Evolutionary conservation across 73 alveolate genomes (phyloP).

Genomic region (Paramecium octaurelia): DNA sequence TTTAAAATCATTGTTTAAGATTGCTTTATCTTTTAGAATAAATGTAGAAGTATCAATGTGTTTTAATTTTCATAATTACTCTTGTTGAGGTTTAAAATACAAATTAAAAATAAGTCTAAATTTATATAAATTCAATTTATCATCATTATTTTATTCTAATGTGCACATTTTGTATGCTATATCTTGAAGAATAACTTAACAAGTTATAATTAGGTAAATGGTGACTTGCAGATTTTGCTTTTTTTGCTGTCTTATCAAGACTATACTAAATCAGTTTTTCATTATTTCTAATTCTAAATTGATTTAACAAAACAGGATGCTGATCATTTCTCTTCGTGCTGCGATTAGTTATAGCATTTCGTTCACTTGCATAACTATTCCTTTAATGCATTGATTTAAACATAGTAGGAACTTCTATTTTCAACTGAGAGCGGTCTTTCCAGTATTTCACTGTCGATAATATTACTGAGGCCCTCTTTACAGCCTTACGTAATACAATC

Average conservation of each 20-base stretch:
- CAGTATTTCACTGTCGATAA: not conserved
- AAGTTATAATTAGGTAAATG: not conserved
- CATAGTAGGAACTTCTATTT: not conserved
- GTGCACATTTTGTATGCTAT: not conserved
- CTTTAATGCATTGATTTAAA: not conserved
- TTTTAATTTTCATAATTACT: not conserved
- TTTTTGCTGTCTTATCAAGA: not conserved
- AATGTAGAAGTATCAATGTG: not conserved
- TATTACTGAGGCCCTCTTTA: not conserved
- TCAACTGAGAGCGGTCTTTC: not conserved
- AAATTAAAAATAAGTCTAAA: not conserved
- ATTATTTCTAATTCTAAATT: not conserved
- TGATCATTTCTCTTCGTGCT: not conserved
- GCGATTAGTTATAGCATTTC: not conserved
- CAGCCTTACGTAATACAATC: not conserved
- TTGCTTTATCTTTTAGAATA: not conserved
- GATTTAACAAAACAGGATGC: not conserved
- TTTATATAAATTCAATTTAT: not conserved
- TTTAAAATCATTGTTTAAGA: not conserved
- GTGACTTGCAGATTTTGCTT: not conserved
- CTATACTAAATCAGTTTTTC: not conserved
- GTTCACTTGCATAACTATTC: not conserved
- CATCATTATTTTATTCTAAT: not conserved
- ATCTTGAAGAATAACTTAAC: not conserved
- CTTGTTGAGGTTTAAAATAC: not conserved